Base-by-base conservation (phyloP, 108 stramenopile species). In the Nannochloropsis gaditana region DNA sequence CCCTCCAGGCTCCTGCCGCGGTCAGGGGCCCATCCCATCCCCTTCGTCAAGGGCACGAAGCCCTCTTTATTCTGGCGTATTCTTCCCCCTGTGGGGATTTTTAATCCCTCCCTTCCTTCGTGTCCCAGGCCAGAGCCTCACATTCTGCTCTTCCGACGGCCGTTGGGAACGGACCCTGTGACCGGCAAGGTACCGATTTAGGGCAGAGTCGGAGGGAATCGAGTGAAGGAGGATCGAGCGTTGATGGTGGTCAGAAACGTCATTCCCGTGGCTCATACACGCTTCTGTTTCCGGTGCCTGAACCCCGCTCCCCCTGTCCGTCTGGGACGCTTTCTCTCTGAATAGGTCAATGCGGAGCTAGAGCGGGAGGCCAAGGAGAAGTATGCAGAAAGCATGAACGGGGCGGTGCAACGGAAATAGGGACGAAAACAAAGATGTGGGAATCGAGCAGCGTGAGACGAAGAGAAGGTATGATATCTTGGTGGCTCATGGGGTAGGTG, bases 101-200 rank as follows among this genome's bases (percentile, higher is more conserved):
- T 31, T 31, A 31, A 31, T 11, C 45, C 41, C 11, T 43, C 9
- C 80, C 79, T 42, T 17, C 45, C 73, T 2, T 15, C 44, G 1
- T 85, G 21, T 89, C 31, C 9, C 44, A 90, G 91, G 44, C 98
- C 98, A 11, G 98, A 99, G 89, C 98, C 96, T 44, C 97, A 99
- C 91, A 98, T 99, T 87, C 93, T 99, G 44, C 90, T 99, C 43
- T 99, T 99, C 92, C 95, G 97, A 84, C 93, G 98, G 79, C 96
- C 96, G 1, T 91, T 99, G 9, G 98, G 98, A 82, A 99, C 98
- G 9, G 97, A 98, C 92, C 96, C 96, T 80, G 93, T 95, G 85
- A 95, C 95, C 31, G 31, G 31, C 31, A 31, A 31, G 31, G 31
- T 31, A 31, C 31, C 31, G 31, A 31, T 31, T 1, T 31, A 31